Percentiles rank a stretch among this genome's conserved stretches.
These are phyloP conservation scores for Isatis lusitanica DNA, from an alignment of 441 rosid genomes.

Conservation along the genomic window DNA sequence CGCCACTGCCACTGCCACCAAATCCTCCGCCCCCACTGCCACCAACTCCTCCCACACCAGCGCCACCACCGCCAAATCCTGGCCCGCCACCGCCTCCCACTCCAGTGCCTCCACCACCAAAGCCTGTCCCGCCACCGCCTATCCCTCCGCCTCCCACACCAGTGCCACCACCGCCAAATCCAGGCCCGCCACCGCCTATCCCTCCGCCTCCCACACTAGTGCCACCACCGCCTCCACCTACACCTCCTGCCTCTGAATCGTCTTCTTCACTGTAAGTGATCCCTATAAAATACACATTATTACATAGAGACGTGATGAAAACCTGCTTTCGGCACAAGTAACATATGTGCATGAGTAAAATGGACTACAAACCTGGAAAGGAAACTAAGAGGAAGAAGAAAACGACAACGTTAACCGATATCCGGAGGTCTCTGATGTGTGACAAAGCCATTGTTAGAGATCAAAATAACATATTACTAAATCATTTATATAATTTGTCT, in stretches of 20 bases:
- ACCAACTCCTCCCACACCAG: slow-evolving; percentile 22
- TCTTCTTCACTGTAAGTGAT: slow-evolving; percentile 45
- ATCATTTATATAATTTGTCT: slow-evolving; percentile 10
- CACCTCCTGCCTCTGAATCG: slow-evolving; percentile 32
- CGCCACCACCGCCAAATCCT: slow-evolving; percentile 8
- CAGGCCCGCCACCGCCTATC: slow-evolving; percentile 13
- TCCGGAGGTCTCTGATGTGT: slow-evolving; percentile 26
- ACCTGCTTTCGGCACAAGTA: neutral
- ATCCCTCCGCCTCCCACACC: slow-evolving; percentile 26
- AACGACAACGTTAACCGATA: slow-evolving; percentile 34
- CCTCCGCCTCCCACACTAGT: slow-evolving; percentile 31
- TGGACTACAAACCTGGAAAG: slow-evolving; percentile 37
- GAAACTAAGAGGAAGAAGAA: slow-evolving; percentile 37
- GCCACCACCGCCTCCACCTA: slow-evolving; percentile 16
- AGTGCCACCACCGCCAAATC: slow-evolving; percentile 26
- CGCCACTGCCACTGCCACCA: slow-evolving; percentile 10
- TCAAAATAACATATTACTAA: neutral
- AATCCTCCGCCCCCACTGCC: slow-evolving; percentile 26
- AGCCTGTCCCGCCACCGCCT: slow-evolving; percentile 11
- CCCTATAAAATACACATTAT: neutral
- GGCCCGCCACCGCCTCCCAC: slow-evolving; percentile 22
- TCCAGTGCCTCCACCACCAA: slow-evolving; percentile 31
- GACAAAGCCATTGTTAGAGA: slow-evolving; percentile 45
- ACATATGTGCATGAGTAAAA: neutral
- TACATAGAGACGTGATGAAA: neutral